Percentiles rank a stretch among this genome's conserved stretches.
These are phyloP conservation scores for Mycogone perniciosa DNA, from an alignment of 2,329 filamentous ascomycete genomes.

Conservation along the genomic window DNA sequence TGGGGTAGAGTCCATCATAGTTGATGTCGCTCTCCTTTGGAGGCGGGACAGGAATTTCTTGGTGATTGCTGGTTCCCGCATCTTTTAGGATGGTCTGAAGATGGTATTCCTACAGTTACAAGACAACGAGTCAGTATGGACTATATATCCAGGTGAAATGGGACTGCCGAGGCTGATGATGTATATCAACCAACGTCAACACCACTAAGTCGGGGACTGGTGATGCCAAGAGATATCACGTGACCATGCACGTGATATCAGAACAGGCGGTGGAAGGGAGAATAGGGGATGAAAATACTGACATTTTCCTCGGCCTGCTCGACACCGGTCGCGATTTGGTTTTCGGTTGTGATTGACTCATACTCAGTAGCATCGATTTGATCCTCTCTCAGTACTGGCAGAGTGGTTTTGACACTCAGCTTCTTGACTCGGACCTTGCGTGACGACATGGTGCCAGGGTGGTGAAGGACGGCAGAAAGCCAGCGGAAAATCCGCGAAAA, in stretches of 20 bases:
- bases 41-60: conserved; percentile 61
- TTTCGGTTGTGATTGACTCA: conserved; percentile 74
- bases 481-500: conserved; percentile 55
- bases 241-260: conserved; percentile 44
- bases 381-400: conserved; percentile 81
- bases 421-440: conserved; percentile 80
- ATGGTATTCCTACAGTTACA: conserved; percentile 77
- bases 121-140: conserved; percentile 1
- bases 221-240: conserved; percentile 33
- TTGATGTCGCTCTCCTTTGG: conserved; percentile 60
- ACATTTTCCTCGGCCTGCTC: conserved; percentile 97
- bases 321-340: conserved; percentile 90
- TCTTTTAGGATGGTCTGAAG: conserved; percentile 71
- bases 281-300: conserved; percentile 41
- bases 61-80: conserved; percentile 48
- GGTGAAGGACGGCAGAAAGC: conserved; percentile 33
- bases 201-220: not conserved
- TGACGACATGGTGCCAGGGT: conserved; percentile 50
- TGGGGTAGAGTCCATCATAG: conserved; percentile 85
- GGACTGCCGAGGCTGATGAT: too few relatives aligned
- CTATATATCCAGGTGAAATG: conserved; percentile 2
- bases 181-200: too few relatives aligned
- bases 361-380: conserved; percentile 85
- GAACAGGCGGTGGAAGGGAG: conserved; percentile 21
- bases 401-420: conserved; percentile 81